Base-by-base conservation (phyloP, 1,284 basidiomycete genomes). In the Cutaneotrichosporon daszewskae region DNA sequence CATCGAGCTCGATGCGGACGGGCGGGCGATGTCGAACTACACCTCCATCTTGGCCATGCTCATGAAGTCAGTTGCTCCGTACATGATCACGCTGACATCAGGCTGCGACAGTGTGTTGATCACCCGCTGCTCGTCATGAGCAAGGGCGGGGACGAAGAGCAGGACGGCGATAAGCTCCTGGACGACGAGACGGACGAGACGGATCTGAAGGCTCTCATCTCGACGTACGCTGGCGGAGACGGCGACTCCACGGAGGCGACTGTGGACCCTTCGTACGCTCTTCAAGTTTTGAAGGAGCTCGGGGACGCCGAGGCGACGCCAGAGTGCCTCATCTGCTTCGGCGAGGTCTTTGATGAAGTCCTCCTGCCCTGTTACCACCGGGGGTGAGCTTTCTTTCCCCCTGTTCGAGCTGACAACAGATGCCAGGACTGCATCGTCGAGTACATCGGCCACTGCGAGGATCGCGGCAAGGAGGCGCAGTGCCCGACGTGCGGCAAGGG, bases 41-140 rank as follows among this genome's bases (percentile, higher is more conserved):
- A 88, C 86, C 0, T 85, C 86, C 55, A 90, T 92, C 61, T 76
- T 92, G 58, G 87, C 86, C 5, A 88, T 89, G 85, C 75, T 90
- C 27, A 89, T 90, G 86, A 79, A 81, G 87, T n/a, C n/a, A n/a
- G n/a, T n/a, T 87, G 52, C 40, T 75, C 51, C 2, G 40, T 45
- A 54, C 29, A 55, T 45, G 36, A 27, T 14, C 88, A n/a, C n/a
- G n/a, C n/a, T n/a, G n/a, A n/a, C n/a, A n/a, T n/a, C n/a, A n/a
- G n/a, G 86, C 53, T 68, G 37, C 84, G 88, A 27, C 85, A 87
- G 40, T 88, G 87, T 11, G 87, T 90, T 2, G 76, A 91, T 23
- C 88, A 91, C 61, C 86, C 88, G 0, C 77, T 79, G 52, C 78
- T 92, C 5, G 86, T 90, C 10, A 69, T 72, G 40, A 62, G 62